A percentile compares a stretch with the other conserved stretches of the same genome.
Conservation (phyloP, 2,329 filamentous ascomycete species). For the Botryosphaeria dothidea region DNA sequence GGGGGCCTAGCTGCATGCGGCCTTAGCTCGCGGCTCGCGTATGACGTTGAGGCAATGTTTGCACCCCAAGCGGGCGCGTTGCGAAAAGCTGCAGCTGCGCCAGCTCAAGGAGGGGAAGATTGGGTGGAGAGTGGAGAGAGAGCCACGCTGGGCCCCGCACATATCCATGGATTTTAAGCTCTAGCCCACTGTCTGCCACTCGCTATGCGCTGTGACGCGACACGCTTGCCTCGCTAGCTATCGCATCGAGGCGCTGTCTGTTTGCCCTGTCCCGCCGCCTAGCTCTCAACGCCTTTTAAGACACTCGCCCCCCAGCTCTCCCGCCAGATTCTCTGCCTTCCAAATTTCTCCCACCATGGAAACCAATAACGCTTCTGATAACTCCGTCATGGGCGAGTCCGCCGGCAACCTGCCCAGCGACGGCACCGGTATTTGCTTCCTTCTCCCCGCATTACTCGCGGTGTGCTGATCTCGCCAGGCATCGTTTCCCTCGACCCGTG, state of each 20-base stretch:
- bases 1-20: conserved; percentile 13
- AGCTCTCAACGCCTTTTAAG: conserved; percentile 15
- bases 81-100: conserved; percentile 11
- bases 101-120: conserved; percentile 6
- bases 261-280: conserved; percentile 7
- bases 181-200: not conserved
- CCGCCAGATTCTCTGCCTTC: not conserved
- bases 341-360: conserved; percentile 15
- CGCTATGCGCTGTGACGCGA: conserved; percentile 13
- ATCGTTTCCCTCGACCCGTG: conserved; percentile 87
- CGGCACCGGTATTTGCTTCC: conserved; percentile 63
- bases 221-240: conserved; percentile 5
- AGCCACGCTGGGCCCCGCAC: conserved; percentile 9
- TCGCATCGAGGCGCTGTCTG: conserved; percentile 9
- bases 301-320: conserved; percentile 2
- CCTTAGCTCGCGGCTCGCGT: conserved; percentile 1
- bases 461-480: conserved; percentile 55
- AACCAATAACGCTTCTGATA: conserved; percentile 47
- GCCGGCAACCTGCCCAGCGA: conserved; percentile 62
- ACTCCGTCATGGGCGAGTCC: conserved; percentile 46
- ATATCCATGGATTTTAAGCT: not conserved
- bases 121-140: conserved; percentile 14
- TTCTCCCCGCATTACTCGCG: conserved; percentile 13
- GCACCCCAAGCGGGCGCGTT: conserved; percentile 5
- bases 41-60: conserved; percentile 17